A percentile compares a stretch with the other conserved stretches of the same genome.
These are phyloP conservation scores for Ophiostoma himal-ulmi DNA, from an alignment of 2,329 filamentous ascomycete species.

Conservation along the genomic window DNA sequence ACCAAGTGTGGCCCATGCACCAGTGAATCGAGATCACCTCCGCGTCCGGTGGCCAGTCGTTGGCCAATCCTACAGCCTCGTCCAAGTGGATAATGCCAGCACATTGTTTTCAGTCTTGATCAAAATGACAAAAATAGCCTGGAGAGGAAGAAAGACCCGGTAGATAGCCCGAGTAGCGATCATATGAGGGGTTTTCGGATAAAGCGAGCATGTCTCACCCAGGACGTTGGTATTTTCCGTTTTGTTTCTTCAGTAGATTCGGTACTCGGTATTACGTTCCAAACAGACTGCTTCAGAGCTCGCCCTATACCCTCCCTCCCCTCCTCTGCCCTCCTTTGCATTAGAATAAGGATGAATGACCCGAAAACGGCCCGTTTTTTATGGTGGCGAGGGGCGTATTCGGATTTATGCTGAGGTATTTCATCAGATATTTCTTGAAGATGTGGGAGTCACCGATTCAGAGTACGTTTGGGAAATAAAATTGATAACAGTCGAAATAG, in stretches of 20 bases:
- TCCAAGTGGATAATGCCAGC: neutral
- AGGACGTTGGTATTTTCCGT: neutral
- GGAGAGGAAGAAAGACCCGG: neutral
- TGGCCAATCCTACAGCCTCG: neutral
- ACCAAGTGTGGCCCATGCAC: neutral
- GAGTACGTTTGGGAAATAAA: too few relatives aligned
- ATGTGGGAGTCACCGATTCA: too few relatives aligned
- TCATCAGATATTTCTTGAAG: neutral
- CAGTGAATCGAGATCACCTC: neutral
- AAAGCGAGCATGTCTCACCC: neutral
- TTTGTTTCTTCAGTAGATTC: too few relatives aligned
- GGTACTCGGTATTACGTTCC: too few relatives aligned
- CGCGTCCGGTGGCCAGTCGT: neutral
- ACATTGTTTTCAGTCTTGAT: neutral
- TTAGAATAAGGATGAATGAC: neutral
- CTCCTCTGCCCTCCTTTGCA: neutral
- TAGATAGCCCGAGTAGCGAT: neutral
- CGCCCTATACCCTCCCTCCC: neutral
- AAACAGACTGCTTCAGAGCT: neutral
- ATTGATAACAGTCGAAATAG: too few relatives aligned
- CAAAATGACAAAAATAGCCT: neutral
- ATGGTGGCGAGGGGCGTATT: neutral
- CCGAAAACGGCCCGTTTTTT: slow-evolving; percentile 1
- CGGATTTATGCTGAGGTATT: neutral
- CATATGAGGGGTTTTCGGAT: neutral